phyloP scores from a whole-genome alignment of 208 protist species.

The Crithidia brevicula region DNA sequence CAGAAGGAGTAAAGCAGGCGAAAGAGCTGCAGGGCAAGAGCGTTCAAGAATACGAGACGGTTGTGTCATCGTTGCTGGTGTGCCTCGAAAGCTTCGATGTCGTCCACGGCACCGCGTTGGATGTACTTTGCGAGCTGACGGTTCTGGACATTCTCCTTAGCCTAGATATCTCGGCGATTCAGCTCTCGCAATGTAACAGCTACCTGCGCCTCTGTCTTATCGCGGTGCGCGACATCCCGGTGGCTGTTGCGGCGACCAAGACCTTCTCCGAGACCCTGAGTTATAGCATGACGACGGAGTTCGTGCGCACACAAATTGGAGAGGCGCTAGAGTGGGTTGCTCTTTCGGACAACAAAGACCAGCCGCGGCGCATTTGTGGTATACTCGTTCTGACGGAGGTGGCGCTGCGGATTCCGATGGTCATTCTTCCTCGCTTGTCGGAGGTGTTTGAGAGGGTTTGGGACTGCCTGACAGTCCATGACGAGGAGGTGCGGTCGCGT shows the following conservation, averaged over 20 bases:
- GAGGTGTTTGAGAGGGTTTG: constrained; percentile 81
- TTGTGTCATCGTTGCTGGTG: constrained; percentile 60
- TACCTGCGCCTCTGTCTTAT: constrained; percentile 78
- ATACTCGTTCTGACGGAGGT: constrained; percentile 80
- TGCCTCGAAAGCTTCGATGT: constrained; percentile 84
- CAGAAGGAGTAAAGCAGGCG: constrained; percentile 57
- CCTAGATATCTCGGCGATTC: constrained; percentile 74
- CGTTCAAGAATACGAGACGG: constrained; percentile 74
- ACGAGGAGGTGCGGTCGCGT: constrained; percentile 59
- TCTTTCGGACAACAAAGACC: constrained; percentile 36
- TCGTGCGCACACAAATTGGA: constrained; percentile 65
- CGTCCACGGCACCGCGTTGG: constrained; percentile 45
- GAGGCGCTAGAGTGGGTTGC: constrained; percentile 66
- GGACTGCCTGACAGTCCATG: constrained; percentile 48
- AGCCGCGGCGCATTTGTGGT: constrained; percentile 63
- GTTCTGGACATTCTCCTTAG: constrained; percentile 75
- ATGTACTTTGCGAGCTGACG: constrained; percentile 79
- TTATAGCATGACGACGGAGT: constrained; percentile 74
- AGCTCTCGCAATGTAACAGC: constrained; percentile 82
- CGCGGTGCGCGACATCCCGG: constrained; percentile 43
- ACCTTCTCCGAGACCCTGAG: constrained; percentile 70
- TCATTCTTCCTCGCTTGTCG: constrained; percentile 63
- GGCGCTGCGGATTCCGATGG: constrained; percentile 60
- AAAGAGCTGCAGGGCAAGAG: constrained; percentile 80
- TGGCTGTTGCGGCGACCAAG: constrained; percentile 59